Evolutionary conservation across 208 protist species (phyloP).

Genomic region (Leishmania lainsoni): DNA sequence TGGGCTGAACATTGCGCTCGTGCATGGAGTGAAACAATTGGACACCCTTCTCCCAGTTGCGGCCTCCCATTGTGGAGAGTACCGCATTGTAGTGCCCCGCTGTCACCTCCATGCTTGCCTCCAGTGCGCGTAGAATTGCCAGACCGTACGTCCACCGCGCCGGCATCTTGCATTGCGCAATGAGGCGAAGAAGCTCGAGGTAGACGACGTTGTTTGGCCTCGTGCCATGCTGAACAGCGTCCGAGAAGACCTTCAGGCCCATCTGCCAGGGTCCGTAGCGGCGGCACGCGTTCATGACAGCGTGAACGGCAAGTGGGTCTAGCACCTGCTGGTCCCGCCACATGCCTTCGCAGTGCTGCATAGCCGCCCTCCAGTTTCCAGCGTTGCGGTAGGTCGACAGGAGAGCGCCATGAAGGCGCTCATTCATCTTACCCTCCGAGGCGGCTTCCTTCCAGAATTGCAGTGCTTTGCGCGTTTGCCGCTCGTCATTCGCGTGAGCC

Average conservation of each 20-base stretch:
- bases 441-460: conserved; percentile 72
- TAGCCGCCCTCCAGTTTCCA: conserved; percentile 65
- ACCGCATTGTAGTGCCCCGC: conserved; percentile 88
- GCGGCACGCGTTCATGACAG: conserved; percentile 84
- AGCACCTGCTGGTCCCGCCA: conserved; percentile 65
- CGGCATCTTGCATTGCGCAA: conserved; percentile 47
- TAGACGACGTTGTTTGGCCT: conserved; percentile 78
- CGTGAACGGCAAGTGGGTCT: conserved; percentile 71
- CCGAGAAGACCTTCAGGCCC: conserved; percentile 59
- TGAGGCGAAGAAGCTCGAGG: conserved; percentile 75
- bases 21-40: conserved; percentile 79
- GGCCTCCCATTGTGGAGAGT: conserved; percentile 63
- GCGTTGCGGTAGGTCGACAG: conserved; percentile 68
- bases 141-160: conserved; percentile 62
- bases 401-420: conserved; percentile 69
- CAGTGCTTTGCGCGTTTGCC: conserved; percentile 54
- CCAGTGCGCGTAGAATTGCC: conserved; percentile 53
- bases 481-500: conserved; percentile 86
- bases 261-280: conserved; percentile 57
- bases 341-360: conserved; percentile 72
- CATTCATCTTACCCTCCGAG: conserved; percentile 56
- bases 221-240: conserved; percentile 51
- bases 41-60: conserved; percentile 58
- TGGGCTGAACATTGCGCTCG: conserved; percentile 71
- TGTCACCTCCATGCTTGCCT: conserved; percentile 67